phyloP scores from a whole-genome alignment of 176 grass and related monocot species.

The Oryza rufipogon region DNA sequence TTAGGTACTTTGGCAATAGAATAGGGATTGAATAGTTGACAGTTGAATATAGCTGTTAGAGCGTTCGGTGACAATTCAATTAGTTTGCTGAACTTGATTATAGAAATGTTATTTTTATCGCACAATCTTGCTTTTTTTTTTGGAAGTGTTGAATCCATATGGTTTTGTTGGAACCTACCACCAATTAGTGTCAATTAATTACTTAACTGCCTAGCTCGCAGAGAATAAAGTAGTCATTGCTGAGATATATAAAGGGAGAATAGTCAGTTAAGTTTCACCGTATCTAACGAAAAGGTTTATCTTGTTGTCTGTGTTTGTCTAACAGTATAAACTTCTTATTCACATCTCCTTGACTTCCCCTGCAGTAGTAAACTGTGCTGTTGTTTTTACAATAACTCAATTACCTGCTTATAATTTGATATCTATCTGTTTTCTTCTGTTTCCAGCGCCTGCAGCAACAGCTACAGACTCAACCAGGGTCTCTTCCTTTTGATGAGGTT shows the following conservation, averaged over 20 bases:
- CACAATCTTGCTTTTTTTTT: neutral
- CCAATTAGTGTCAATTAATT: neutral
- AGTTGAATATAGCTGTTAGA: neutral
- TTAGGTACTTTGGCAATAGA: neutral
- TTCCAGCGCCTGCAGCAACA: slow-evolving; percentile 85
- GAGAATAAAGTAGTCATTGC: neutral
- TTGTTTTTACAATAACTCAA: slow-evolving; percentile 10
- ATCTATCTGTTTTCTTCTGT: slow-evolving; percentile 25
- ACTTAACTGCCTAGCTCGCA: neutral
- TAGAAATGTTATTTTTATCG: neutral
- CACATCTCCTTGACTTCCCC: neutral
- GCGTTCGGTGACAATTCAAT: neutral
- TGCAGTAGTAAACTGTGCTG: neutral
- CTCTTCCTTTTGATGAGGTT: slow-evolving; percentile 93
- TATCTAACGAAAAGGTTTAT: neutral
- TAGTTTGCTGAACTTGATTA: slow-evolving; percentile 13
- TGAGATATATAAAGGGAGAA: neutral
- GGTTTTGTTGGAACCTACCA: neutral
- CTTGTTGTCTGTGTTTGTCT: slow-evolving; percentile 4
- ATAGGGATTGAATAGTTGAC: neutral
- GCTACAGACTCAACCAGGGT: slow-evolving; percentile 74
- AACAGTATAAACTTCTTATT: neutral
- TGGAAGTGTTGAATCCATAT: neutral
- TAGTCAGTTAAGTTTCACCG: neutral
- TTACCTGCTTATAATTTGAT: slow-evolving; percentile 30